Percentiles rank a stretch among this genome's conserved stretches.
Conservation (phyloP, 2,329 filamentous ascomycete species). For the Aspergillus bombycis region DNA sequence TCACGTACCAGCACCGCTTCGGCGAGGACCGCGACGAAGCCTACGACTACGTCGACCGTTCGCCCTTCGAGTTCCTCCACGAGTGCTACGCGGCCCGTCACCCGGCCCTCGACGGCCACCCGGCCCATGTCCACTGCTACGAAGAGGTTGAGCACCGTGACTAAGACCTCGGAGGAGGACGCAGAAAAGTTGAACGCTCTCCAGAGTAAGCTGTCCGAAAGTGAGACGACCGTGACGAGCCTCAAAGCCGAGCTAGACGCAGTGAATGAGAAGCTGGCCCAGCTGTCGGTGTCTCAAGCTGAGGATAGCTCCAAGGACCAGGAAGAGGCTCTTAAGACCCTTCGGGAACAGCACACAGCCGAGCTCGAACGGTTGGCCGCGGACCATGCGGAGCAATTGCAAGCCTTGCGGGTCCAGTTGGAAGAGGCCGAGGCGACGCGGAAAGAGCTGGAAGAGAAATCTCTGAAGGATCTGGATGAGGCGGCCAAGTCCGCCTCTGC, state of each 20-base stretch:
- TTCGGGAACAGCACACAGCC: slow-evolving; percentile 35
- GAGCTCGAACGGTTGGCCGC: slow-evolving; percentile 38
- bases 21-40: slow-evolving; percentile 26
- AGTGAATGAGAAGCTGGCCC: slow-evolving; percentile 39
- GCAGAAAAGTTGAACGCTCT: slow-evolving; percentile 39
- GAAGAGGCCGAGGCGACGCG: slow-evolving; percentile 41
- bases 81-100: slow-evolving; percentile 23
- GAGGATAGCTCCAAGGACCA: slow-evolving; percentile 28
- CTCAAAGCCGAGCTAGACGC: slow-evolving; percentile 39
- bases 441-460: slow-evolving; percentile 42
- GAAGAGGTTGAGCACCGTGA: slow-evolving; percentile 42
- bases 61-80: slow-evolving; percentile 28
- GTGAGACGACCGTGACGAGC: slow-evolving; percentile 37
- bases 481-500: slow-evolving; percentile 40
- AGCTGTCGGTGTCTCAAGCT: slow-evolving; percentile 31
- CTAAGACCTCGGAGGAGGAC: slow-evolving; percentile 33
- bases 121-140: slow-evolving; percentile 28
- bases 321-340: slow-evolving; percentile 26
- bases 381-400: slow-evolving; percentile 37
- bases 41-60: slow-evolving; percentile 26
- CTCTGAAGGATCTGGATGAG: slow-evolving; percentile 42
- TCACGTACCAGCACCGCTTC: slow-evolving; percentile 26
- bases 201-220: slow-evolving; percentile 40
- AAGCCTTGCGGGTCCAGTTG: slow-evolving; percentile 36
- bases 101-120: slow-evolving; percentile 23